Evolutionary conservation across 345 rosid genomes (phyloP), one percentile per base, ranked within the genome.

Genomic region (Eucalyptus polyanthemos): DNA sequence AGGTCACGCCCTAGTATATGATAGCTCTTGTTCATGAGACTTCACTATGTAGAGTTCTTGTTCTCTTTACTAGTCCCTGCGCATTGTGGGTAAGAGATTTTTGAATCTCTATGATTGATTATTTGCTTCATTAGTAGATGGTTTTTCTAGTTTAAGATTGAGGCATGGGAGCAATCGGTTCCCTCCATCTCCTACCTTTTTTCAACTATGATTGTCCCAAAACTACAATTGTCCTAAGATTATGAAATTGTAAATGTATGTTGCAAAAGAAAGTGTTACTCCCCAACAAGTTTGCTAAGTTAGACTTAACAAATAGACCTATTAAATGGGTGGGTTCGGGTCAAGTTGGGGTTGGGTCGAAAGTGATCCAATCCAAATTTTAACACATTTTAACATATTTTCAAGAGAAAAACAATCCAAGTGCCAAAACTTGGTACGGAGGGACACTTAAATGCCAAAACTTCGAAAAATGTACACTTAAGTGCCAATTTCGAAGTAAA

Each of bases 371-470:
- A 27, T 6, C 34, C 15, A 60, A 60, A 60, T 27, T 27, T 24
- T 24, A 56, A 56, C 29, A 56, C 24, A 56, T 56, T 27, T 27
- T 6, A 56, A 56, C 29, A 56, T 56, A 56, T 56, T 27, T 27
- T 6, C 15, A 3, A 45, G 11, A 44, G 3, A 44, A 45, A 10
- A 45, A 45, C 9, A 44, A 1, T 44, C 1, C 47, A 44, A 44
- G 47, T 44, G 47, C 1, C 9, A 44, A 44, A 44, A 44, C 47
- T 44, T 44, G 47, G 1, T 0, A 8, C 1, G 3, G 1, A 45
- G 11, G 47, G 47, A 45, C 3, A 45, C 47, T 45, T 45, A 45
- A 45, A 0, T 9, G 47, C 47, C 47, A 45, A 45, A 45, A 45
- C 47, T 45, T 45, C 0, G n/a, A 1, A 45, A 45, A 45, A 45